Evolutionary conservation across 768 basidiomycete genomes (phyloP).

Genomic region (Tubosaeta brunneosetosa): DNA sequence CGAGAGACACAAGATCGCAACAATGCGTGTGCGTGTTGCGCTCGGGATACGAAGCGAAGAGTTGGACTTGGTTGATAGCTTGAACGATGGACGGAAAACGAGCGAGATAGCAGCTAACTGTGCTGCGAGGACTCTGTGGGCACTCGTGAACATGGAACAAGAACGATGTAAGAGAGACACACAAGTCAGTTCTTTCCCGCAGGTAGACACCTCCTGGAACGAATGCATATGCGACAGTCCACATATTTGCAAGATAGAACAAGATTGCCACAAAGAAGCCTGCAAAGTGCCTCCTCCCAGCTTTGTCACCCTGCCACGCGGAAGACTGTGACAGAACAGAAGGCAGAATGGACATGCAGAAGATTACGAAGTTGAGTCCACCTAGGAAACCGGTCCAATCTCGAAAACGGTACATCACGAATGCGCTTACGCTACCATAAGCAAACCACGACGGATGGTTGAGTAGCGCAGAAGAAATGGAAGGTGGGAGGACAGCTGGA

Average conservation of each 20-base stretch:
- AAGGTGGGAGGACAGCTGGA: slow-evolving; percentile 29
- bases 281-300: slow-evolving; percentile 47
- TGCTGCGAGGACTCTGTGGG: slow-evolving; percentile 45
- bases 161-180: slow-evolving; percentile 25
- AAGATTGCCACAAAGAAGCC: slow-evolving; percentile 60
- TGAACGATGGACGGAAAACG: slow-evolving; percentile 41
- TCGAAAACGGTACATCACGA: slow-evolving; percentile 52
- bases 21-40: slow-evolving; percentile 27
- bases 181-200: slow-evolving; percentile 75
- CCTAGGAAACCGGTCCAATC: slow-evolving; percentile 71
- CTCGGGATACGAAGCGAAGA: slow-evolving; percentile 13
- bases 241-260: slow-evolving; percentile 64
- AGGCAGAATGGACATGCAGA: slow-evolving; percentile 63
- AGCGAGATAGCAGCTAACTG: slow-evolving; percentile 50
- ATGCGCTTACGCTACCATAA: slow-evolving; percentile 49
- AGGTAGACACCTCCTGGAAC: slow-evolving; percentile 75
- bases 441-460: slow-evolving; percentile 49
- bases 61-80: not conserved
- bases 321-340: slow-evolving; percentile 47
- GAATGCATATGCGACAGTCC: slow-evolving; percentile 89
- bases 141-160: not conserved
- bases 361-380: slow-evolving; percentile 58
- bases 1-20: slow-evolving; percentile 35
- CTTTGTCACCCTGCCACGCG: slow-evolving; percentile 29
- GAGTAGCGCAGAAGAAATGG: slow-evolving; percentile 25